Evolutionary conservation across 768 basidiomycete species (phyloP).

Genomic region (Guyanaporus albipodus): DNA sequence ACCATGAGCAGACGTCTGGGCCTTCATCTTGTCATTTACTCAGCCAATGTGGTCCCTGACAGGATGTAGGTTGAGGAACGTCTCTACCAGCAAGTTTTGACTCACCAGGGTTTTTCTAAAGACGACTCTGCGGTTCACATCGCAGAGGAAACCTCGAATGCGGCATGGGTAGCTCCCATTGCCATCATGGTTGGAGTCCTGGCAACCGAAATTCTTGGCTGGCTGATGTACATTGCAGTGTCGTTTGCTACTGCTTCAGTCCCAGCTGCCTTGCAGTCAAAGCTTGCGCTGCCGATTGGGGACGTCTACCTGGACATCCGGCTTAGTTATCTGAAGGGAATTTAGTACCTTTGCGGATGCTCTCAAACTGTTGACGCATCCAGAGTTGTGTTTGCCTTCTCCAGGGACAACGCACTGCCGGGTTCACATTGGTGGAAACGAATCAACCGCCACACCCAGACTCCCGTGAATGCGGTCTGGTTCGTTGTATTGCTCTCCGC

Average conservation of each 20-base stretch:
- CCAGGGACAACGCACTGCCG: slow-evolving; percentile 36
- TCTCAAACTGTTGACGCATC: slow-evolving; percentile 47
- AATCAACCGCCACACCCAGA: slow-evolving; percentile 30
- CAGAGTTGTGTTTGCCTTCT: slow-evolving; percentile 44
- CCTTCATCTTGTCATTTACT: slow-evolving; percentile 26
- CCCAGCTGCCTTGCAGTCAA: slow-evolving; percentile 28
- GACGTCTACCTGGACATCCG: slow-evolving; percentile 32
- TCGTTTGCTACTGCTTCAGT: slow-evolving; percentile 43
- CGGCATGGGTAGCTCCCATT: slow-evolving; percentile 41
- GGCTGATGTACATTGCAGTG: slow-evolving; percentile 39
- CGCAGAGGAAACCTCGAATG: slow-evolving; percentile 42
- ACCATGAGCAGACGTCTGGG: slow-evolving; percentile 15
- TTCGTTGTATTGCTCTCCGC: slow-evolving; percentile 32
- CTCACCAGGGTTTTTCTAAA: no score
- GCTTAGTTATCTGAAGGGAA: background rate
- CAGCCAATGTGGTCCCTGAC: slow-evolving; percentile 25
- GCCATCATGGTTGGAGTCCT: slow-evolving; percentile 42
- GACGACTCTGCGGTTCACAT: slow-evolving; percentile 49
- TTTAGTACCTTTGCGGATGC: slow-evolving; percentile 40
- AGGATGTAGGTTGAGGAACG: slow-evolving; percentile 1
- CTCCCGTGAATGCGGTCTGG: slow-evolving; percentile 41
- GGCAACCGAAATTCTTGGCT: slow-evolving; percentile 39
- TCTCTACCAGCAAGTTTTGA: background rate
- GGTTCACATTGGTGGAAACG: slow-evolving; percentile 37
- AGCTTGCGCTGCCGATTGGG: slow-evolving; percentile 39